Evolutionary conservation across 139 green algal genomes (phyloP).

Genomic region (Chlorella sp.): DNA sequence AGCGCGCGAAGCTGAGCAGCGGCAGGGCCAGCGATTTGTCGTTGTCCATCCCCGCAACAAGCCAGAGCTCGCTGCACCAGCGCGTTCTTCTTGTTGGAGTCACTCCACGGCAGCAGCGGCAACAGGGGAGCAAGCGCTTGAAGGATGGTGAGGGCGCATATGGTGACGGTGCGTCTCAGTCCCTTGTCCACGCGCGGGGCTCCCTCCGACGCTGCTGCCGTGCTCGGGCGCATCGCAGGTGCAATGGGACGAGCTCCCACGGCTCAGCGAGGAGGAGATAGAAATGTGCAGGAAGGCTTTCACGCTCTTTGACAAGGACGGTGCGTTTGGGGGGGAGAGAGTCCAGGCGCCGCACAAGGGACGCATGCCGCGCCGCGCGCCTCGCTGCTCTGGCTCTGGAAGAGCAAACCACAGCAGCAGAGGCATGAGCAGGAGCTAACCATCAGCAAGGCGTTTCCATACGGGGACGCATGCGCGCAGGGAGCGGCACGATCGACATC

Average conservation of each 20-base stretch:
- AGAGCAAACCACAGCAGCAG: not conserved
- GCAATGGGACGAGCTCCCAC: not conserved
- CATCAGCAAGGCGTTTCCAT: not conserved
- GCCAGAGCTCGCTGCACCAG: no score
- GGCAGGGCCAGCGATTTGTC: no score
- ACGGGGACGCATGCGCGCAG: not conserved
- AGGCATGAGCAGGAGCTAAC: not conserved
- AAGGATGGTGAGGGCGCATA: not conserved
- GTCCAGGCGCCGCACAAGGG: no score
- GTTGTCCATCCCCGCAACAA: no score
- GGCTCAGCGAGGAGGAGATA: conserved; percentile 21
- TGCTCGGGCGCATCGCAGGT: not conserved
- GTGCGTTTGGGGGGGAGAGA: not conserved
- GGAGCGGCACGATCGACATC: conserved; percentile 62
- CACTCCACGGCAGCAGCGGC: no score
- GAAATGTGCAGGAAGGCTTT: conserved; percentile 45
- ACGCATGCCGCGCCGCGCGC: no score
- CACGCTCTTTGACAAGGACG: conserved; percentile 39
- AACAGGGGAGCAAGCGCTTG: not conserved
- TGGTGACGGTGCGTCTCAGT: not conserved
- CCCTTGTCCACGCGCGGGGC: not conserved
- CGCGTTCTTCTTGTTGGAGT: no score
- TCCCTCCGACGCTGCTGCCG: not conserved
- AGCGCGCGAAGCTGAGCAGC: no score
- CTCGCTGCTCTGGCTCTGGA: no score